phyloP scores from a whole-genome alignment of 2,329 filamentous ascomycete species.

The Cordyceps tenuipes region DNA sequence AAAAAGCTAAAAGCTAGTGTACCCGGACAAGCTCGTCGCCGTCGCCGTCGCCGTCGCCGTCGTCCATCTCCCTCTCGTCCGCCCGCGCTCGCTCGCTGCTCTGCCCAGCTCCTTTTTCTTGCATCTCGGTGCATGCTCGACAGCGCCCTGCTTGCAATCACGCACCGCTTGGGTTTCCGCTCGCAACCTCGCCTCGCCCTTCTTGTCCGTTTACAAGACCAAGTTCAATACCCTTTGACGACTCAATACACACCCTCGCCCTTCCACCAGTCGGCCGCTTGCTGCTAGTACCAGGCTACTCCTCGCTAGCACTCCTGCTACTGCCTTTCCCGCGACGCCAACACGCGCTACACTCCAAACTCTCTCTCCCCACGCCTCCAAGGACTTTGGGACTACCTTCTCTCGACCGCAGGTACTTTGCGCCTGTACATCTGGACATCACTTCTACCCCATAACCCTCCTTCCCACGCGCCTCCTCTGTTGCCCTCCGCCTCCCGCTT shows the following conservation, averaged over 20 bases:
- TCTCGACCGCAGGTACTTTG: background rate
- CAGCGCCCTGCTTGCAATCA: background rate
- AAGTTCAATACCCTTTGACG: background rate
- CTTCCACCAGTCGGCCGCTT: background rate
- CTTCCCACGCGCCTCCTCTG: background rate
- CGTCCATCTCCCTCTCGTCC: background rate
- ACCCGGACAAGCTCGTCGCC: background rate
- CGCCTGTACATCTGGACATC: background rate
- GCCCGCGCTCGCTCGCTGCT: background rate
- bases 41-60: background rate
- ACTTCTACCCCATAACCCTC: background rate
- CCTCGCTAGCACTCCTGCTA: background rate
- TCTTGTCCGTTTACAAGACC: background rate
- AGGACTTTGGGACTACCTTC: background rate
- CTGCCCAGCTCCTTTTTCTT: conserved; percentile 1
- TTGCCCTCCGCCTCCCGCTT: conserved; percentile 5
- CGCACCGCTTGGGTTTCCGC: background rate
- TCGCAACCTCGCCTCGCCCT: background rate
- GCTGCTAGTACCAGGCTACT: conserved; percentile 1
- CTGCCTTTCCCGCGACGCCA: conserved; percentile 1
- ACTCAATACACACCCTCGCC: background rate
- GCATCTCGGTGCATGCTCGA: background rate
- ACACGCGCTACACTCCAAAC: background rate
- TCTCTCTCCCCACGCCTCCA: background rate
- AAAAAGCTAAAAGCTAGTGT: conserved; percentile 10